Evolutionary conservation across 2,329 filamentous ascomycete genomes (phyloP).

Genomic region (Gnomoniopsis smithogilvyi): DNA sequence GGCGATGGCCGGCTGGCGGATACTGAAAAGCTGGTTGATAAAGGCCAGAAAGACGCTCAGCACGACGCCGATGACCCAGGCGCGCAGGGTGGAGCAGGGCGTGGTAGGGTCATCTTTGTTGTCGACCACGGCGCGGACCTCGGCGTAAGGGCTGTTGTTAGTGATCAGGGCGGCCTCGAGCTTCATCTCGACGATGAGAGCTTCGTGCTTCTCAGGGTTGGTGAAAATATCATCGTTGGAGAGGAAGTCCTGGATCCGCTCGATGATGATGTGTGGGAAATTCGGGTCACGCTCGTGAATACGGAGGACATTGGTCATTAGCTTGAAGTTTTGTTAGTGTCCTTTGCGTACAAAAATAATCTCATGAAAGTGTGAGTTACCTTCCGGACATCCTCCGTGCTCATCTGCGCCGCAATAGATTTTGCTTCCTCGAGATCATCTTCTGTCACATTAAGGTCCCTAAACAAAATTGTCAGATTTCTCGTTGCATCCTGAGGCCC

Average conservation of each 20-base stretch:
- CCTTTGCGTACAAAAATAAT: no score
- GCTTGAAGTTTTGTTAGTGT: not conserved
- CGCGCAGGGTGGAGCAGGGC: slow-evolving; percentile 53
- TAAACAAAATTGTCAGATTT: not conserved
- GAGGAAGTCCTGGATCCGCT: slow-evolving; percentile 39
- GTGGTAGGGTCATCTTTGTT: slow-evolving; percentile 50
- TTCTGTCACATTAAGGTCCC: slow-evolving; percentile 18
- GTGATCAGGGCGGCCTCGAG: slow-evolving; percentile 52
- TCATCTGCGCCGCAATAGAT: slow-evolving; percentile 18
- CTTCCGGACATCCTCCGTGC: slow-evolving; percentile 11
- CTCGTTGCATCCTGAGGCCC: not conserved
- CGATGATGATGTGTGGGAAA: slow-evolving; percentile 39
- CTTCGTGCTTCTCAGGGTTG: slow-evolving; percentile 43
- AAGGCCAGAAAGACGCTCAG: slow-evolving; percentile 48
- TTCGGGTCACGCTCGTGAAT: slow-evolving; percentile 45
- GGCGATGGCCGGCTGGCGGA: slow-evolving; percentile 51
- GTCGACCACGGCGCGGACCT: slow-evolving; percentile 53
- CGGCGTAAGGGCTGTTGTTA: slow-evolving; percentile 55
- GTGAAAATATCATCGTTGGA: slow-evolving; percentile 41
- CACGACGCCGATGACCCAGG: slow-evolving; percentile 48
- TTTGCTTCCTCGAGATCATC: slow-evolving; percentile 19
- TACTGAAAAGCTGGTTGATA: slow-evolving; percentile 56
- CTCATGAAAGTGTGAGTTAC: slow-evolving; percentile 3
- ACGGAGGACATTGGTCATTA: not conserved
- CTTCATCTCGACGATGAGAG: slow-evolving; percentile 52